These are phyloP conservation scores for Leccinum huronense DNA, from an alignment of 1,284 basidiomycete genomes.

Conservation along the genomic window DNA sequence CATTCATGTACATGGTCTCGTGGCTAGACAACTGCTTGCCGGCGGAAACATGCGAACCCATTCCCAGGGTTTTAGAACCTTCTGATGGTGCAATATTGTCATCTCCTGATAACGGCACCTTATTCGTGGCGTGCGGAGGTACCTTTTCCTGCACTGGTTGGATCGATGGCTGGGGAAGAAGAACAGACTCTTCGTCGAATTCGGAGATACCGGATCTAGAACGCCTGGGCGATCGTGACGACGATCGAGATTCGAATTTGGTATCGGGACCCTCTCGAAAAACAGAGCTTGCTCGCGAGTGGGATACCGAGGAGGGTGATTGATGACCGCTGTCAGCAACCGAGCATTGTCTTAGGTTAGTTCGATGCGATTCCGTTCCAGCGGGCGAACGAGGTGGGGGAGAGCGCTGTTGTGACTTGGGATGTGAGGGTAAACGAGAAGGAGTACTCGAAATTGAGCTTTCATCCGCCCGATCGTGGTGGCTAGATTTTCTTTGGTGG, in stretches of 20 bases:
- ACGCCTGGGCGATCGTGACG: conserved; percentile 40
- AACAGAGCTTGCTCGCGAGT: conserved; percentile 30
- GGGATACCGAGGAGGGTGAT: conserved; percentile 19
- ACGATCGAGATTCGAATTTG: conserved; percentile 37
- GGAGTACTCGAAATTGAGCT: conserved; percentile 39
- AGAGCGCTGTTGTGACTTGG: conserved; percentile 23
- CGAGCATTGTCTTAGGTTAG: conserved; percentile 8
- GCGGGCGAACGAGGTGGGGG: conserved; percentile 20
- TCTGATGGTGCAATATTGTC: conserved; percentile 19
- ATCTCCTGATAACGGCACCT: conserved; percentile 14
- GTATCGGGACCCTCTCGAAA: conserved; percentile 28
- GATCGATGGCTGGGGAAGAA: conserved; percentile 21
- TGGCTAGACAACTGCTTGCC: conserved; percentile 21
- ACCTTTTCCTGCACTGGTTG: conserved; percentile 28
- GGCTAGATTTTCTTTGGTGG: conserved; percentile 18
- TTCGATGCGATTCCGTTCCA: conserved; percentile 14
- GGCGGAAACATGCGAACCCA: conserved; percentile 13
- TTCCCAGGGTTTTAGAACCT: conserved; percentile 25
- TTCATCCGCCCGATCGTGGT: conserved; percentile 30
- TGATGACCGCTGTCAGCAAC: conserved; percentile 13
- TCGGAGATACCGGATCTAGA: conserved; percentile 36
- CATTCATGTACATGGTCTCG: conserved; percentile 26
- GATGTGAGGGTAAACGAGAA: conserved; percentile 24
- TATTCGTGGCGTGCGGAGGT: conserved; percentile 12
- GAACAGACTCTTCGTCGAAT: conserved; percentile 21